Conservation (phyloP, 164 flowering plant genomes). For the Protea cynaroides region DNA sequence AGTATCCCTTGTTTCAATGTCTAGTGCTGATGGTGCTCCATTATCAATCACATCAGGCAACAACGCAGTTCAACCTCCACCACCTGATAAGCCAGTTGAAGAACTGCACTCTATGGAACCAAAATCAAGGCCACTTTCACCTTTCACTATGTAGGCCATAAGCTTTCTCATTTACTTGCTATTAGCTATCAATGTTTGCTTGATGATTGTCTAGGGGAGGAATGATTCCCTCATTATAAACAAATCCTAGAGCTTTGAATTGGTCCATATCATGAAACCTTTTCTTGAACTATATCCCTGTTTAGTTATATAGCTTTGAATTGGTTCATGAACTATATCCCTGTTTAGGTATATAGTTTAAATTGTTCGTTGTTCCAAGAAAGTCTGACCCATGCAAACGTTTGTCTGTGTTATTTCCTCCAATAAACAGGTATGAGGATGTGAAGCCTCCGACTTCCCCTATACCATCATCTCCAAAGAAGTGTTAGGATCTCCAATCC, state of each 20-base stretch:
- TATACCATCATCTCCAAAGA: slow-evolving; percentile 29
- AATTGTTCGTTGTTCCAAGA: background rate
- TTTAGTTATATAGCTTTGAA: background rate
- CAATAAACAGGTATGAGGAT: slow-evolving; percentile 61
- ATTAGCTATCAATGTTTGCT: background rate
- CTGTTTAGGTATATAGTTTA: background rate
- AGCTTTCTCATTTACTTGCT: background rate
- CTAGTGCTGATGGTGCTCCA: slow-evolving; percentile 6
- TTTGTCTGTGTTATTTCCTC: background rate
- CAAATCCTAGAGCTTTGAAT: background rate
- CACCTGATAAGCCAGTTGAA: slow-evolving; percentile 12
- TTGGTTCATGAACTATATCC: background rate
- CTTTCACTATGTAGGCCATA: slow-evolving; percentile 47
- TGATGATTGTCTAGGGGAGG: background rate
- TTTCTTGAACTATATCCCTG: background rate
- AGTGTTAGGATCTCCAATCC: slow-evolving; percentile 4
- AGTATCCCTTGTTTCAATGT: slow-evolving; percentile 8
- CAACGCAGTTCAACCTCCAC: slow-evolving; percentile 11
- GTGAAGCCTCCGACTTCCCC: slow-evolving; percentile 82
- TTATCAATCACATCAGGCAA: slow-evolving; percentile 8
- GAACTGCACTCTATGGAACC: slow-evolving; percentile 10
- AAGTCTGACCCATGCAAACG: background rate
- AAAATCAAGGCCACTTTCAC: slow-evolving; percentile 50
- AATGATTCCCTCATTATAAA: too few species aligned
- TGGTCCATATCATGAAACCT: too few species aligned